Percentiles rank a stretch among this genome's conserved stretches.
Evolutionary conservation across 2,329 filamentous ascomycete genomes (phyloP).

Genomic region (Exophiala xenobiotica): DNA sequence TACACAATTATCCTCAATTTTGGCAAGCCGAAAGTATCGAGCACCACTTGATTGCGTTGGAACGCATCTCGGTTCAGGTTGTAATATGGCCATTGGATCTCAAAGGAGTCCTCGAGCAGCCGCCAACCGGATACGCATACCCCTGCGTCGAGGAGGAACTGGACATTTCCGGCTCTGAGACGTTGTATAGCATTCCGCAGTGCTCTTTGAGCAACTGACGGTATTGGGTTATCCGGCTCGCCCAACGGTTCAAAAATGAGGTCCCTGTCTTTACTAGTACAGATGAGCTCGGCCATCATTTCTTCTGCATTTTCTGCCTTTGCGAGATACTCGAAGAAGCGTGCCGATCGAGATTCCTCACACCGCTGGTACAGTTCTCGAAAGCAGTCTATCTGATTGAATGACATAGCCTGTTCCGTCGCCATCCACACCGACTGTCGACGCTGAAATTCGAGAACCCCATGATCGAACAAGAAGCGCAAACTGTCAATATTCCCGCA

Average conservation of each 20-base stretch:
- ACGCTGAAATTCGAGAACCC: slow-evolving; percentile 2
- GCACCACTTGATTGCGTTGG: slow-evolving; percentile 1
- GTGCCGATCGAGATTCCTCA: background rate
- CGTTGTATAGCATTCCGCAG: slow-evolving; percentile 5
- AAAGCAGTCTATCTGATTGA: slow-evolving; percentile 11
- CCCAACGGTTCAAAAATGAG: background rate
- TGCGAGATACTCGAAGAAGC: background rate
- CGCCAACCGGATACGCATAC: background rate
- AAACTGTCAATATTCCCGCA: slow-evolving; percentile 7
- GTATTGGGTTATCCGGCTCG: background rate
- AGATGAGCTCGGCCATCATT: slow-evolving; percentile 1
- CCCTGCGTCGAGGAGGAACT: slow-evolving; percentile 3
- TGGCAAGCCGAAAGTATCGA: slow-evolving; percentile 9
- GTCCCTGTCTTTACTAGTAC: no score
- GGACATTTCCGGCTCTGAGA: slow-evolving; percentile 1
- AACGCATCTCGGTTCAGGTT: slow-evolving; percentile 10
- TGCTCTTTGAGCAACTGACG: slow-evolving; percentile 7
- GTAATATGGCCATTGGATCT: slow-evolving; percentile 5
- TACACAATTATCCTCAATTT: slow-evolving; percentile 8
- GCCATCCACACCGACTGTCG: background rate
- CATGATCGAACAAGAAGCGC: slow-evolving; percentile 7
- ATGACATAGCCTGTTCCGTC: slow-evolving; percentile 8
- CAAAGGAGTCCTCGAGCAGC: background rate
- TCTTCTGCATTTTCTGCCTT: background rate
- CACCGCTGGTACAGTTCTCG: slow-evolving; percentile 7